Percentiles rank a stretch among this genome's conserved stretches.
These are phyloP conservation scores for Penicillium atrosanguineum DNA, from an alignment of 495 filamentous ascomycete species.

Conservation along the genomic window DNA sequence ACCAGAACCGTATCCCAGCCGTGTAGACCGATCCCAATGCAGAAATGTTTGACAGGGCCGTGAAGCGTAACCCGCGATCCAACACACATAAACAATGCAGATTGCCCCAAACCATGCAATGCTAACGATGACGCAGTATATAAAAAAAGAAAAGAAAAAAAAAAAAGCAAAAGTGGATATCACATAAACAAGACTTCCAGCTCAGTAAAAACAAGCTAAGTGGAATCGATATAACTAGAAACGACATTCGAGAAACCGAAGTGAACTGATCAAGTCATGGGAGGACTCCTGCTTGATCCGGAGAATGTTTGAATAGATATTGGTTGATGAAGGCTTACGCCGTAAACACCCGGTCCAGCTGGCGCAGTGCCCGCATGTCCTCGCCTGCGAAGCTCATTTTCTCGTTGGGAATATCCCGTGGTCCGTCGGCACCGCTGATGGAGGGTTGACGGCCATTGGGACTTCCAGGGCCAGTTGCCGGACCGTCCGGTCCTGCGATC, in stretches of 20 bases:
- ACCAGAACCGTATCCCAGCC: conserved; percentile 17
- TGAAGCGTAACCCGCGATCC: conserved; percentile 3
- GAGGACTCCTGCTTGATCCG: not conserved
- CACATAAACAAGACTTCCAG: conserved; percentile 11
- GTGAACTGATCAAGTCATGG: not conserved
- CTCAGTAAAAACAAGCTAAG: conserved; percentile 4
- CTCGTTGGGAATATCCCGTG: conserved; percentile 61
- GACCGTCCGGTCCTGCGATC: conserved; percentile 32
- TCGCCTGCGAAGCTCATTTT: conserved; percentile 62
- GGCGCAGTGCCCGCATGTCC: conserved; percentile 62
- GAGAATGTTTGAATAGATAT: not conserved
- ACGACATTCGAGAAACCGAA: conserved; percentile 1
- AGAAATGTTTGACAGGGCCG: conserved; percentile 14
- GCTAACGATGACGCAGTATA: conserved; percentile 7
- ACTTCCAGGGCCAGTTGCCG: conserved; percentile 12
- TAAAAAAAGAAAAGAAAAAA: conserved; percentile 9
- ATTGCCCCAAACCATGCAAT: conserved; percentile 21
- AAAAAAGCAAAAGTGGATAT: conserved; percentile 20
- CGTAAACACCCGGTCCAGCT: conserved; percentile 56
- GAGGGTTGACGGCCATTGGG: conserved; percentile 12
- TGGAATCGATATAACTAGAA: conserved; percentile 1
- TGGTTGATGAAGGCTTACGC: conserved; percentile 7
- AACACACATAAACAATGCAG: conserved; percentile 14
- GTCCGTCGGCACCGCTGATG: conserved; percentile 42
- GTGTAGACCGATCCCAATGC: conserved; percentile 28